Evolutionary conservation across 2,329 filamentous ascomycete genomes (phyloP), one percentile per base, ranked within the genome.

Genomic region (Clarireedia paspali): DNA sequence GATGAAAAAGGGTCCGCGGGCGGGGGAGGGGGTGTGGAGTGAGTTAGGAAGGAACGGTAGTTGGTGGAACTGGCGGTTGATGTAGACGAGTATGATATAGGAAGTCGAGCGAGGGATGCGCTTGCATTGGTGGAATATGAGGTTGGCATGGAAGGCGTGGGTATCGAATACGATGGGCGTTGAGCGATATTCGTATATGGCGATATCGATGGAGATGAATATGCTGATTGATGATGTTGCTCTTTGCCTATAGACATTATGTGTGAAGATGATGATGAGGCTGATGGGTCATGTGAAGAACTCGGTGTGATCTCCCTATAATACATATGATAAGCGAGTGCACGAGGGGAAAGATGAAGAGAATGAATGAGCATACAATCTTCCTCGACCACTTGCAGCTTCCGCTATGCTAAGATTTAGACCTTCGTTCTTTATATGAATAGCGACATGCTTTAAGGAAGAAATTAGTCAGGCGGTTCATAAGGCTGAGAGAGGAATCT

Each of bases 391-490:
- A 59, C 63, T 66, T 5, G 60, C 61, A 5, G 64, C 64, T 52
- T 66, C 64, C 2, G 65, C 63, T 52, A 67, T 66, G 6, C 57
- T 60, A 4, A 67, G 57, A 47, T 62, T 60, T 17, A 67, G 57
- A 14, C 62, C 51, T 52, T 66, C 64, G 49, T 66, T 67, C 51
- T 66, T 66, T 47, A 67, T 66, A 57, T 67, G 64, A 48, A 66
- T 65, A 3, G 63, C 63, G 40, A 66, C 65, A 59, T 67, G 65
- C 64, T 40, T n/a, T 14, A n/a, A 14, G 6, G 17, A 40, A 17
- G 38, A n/a, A 2, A 30, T 30, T 30, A 30, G 27, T 30, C 27
- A 30, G 27, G 27, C 10, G 27, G 20, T 2, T 30, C 27, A 10
- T 30, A 12, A 30, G 27, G 27, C 27, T 30, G 27, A 30, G 7